Evolutionary conservation across 164 flowering plant species (phyloP).

Genomic region (Buxus sempervirens): DNA sequence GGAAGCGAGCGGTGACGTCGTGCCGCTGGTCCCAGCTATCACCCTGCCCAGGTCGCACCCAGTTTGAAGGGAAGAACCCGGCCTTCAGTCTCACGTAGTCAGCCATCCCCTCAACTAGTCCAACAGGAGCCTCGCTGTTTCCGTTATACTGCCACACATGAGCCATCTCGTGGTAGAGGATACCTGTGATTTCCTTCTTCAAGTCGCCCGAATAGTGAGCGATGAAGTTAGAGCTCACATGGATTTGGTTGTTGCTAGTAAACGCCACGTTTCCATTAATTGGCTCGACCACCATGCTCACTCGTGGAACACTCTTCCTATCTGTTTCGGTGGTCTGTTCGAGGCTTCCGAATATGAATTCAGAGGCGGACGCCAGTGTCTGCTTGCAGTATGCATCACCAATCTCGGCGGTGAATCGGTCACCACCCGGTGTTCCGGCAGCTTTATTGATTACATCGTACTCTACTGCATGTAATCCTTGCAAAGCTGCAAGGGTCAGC

Average conservation of each 20-base stretch:
- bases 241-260: slow-evolving; percentile 38
- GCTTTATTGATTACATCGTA: slow-evolving; percentile 10
- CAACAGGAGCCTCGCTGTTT: slow-evolving; percentile 42
- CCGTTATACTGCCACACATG: slow-evolving; percentile 81
- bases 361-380: slow-evolving; percentile 28
- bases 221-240: slow-evolving; percentile 40
- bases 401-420: slow-evolving; percentile 14
- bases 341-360: slow-evolving; percentile 57
- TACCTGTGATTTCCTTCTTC: slow-evolving; percentile 47
- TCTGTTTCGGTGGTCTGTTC: slow-evolving; percentile 33
- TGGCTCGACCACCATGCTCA: slow-evolving; percentile 38
- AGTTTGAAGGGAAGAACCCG: slow-evolving; percentile 42
- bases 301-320: slow-evolving; percentile 33
- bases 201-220: slow-evolving; percentile 40
- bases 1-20: slow-evolving; percentile 60
- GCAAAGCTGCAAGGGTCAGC: not conserved
- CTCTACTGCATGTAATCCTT: slow-evolving; percentile 1
- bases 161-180: slow-evolving; percentile 55
- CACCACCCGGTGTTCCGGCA: slow-evolving; percentile 18
- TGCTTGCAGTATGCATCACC: slow-evolving; percentile 13
- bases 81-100: slow-evolving; percentile 69
- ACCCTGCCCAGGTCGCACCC: slow-evolving; percentile 58
- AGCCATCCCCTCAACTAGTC: slow-evolving; percentile 65
- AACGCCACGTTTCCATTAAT: slow-evolving; percentile 53
- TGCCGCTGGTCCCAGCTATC: slow-evolving; percentile 59